Conservation (phyloP, 768 basidiomycete genomes). For the Gymnopilus junonius region DNA sequence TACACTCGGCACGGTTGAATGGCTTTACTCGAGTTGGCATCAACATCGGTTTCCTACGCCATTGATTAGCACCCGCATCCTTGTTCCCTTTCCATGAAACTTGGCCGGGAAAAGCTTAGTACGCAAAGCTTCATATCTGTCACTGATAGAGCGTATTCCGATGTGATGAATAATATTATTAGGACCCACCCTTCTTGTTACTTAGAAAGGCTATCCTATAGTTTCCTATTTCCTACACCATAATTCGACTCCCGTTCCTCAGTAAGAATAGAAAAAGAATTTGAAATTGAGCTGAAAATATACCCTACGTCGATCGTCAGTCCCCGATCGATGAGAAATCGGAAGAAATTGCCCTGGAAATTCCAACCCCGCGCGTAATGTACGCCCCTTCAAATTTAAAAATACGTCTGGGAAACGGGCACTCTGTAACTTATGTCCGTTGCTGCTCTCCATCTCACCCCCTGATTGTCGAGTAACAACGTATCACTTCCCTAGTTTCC, state of each 20-base stretch:
- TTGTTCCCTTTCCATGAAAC: not conserved
- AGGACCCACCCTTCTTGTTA: not conserved
- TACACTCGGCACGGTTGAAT: not conserved
- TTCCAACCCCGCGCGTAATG: constrained; percentile 5
- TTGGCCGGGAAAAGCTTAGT: not conserved
- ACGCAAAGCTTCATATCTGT: not conserved
- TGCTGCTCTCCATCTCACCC: not conserved
- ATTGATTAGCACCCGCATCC: not conserved
- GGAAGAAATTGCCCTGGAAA: not conserved
- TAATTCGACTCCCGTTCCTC: not conserved
- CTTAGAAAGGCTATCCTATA: not conserved
- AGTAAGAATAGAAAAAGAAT: not conserved
- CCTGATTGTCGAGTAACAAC: not conserved
- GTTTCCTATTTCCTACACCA: not conserved
- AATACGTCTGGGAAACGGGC: constrained; percentile 1
- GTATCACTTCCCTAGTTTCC: not conserved
- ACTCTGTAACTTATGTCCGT: not conserved
- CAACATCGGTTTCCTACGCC: not conserved
- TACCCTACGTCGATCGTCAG: not conserved
- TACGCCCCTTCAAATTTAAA: not conserved
- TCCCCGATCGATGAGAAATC: not conserved
- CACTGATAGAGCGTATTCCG: not conserved
- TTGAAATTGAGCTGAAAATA: not conserved
- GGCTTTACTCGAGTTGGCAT: not conserved
- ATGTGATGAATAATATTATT: not conserved